A percentile compares a stretch with the other conserved stretches of the same genome.
These are phyloP conservation scores for Dichomitus squalens DNA, from an alignment of 1,284 basidiomycete species.

Conservation along the genomic window DNA sequence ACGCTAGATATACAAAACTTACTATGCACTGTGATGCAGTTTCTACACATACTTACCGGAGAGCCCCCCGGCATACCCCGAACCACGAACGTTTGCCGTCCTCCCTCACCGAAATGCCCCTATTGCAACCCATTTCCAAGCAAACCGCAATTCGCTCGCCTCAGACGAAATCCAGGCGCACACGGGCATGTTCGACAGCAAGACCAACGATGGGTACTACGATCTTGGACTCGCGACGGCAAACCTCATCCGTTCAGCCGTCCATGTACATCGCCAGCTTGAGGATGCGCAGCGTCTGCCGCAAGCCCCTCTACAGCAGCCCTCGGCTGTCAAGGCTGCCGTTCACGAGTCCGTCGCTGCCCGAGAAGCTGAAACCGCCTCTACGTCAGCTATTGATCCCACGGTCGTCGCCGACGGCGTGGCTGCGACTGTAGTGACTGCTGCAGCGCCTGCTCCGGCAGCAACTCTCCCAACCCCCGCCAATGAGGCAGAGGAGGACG, in stretches of 20 bases:
- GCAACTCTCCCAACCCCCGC: neutral
- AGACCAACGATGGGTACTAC: constrained; percentile 90
- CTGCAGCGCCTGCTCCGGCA: neutral
- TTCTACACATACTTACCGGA: constrained; percentile 80
- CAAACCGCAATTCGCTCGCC: constrained; percentile 67
- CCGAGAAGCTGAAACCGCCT: neutral
- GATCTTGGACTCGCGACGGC: constrained; percentile 75
- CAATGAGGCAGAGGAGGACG: constrained; percentile 5
- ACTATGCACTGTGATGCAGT: constrained; percentile 51
- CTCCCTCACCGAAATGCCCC: constrained; percentile 62
- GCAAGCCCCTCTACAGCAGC: neutral
- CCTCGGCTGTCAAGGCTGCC: neutral
- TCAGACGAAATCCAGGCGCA: constrained; percentile 87
- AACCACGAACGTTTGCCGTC: constrained; percentile 74
- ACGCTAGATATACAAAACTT: too few species aligned
- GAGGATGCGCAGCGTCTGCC: neutral
- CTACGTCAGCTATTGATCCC: neutral
- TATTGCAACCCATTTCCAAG: constrained; percentile 57
- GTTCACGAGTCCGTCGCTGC: constrained; percentile 1
- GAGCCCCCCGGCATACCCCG: constrained; percentile 50
- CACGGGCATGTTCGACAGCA: constrained; percentile 84
- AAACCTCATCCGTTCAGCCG: constrained; percentile 58
- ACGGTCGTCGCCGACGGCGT: neutral
- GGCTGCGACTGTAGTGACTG: neutral
- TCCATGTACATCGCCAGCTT: constrained; percentile 28